phyloP scores from a whole-genome alignment of 441 rosid species.

The Adansonia madagascariensis region DNA sequence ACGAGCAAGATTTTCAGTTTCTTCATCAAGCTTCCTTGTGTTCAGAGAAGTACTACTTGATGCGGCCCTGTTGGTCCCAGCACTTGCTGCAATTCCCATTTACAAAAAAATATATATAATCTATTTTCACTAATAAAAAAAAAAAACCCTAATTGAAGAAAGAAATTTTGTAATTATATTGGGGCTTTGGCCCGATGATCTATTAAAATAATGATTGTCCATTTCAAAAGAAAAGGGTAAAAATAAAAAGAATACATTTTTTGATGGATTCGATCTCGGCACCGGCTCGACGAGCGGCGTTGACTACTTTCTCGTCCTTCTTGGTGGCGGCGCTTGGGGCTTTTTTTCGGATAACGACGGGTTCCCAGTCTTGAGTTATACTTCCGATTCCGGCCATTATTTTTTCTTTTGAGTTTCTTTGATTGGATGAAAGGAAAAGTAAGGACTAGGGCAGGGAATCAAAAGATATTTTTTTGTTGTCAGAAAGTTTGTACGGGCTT shows the following conservation, averaged over 20 bases:
- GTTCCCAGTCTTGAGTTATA: slow-evolving; percentile 79
- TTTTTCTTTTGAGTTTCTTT: not conserved
- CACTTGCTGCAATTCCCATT: slow-evolving; percentile 55
- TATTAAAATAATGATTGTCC: not conserved
- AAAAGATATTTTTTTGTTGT: too few species aligned
- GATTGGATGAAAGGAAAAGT: not conserved
- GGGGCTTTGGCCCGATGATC: too few species aligned
- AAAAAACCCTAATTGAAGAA: too few species aligned
- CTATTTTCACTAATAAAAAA: too few species aligned
- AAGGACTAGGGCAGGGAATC: too few species aligned
- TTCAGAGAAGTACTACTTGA: slow-evolving; percentile 85
- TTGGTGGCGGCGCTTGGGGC: slow-evolving; percentile 72
- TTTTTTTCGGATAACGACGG: slow-evolving; percentile 69
- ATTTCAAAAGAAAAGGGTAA: not conserved
- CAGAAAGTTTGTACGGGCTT: too few species aligned
- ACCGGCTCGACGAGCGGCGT: slow-evolving; percentile 80
- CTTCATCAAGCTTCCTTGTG: slow-evolving; percentile 89
- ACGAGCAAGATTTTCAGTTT: slow-evolving; percentile 88
- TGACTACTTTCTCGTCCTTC: slow-evolving; percentile 77
- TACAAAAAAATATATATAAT: not conserved
- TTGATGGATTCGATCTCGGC: slow-evolving; percentile 67
- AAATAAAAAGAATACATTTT: slow-evolving; percentile 40
- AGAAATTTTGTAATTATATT: too few species aligned
- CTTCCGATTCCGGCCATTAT: slow-evolving; percentile 61
- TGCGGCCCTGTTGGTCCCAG: slow-evolving; percentile 84